Conservation (phyloP, 495 filamentous ascomycete species). For the Talaromyces trachyspermus region DNA sequence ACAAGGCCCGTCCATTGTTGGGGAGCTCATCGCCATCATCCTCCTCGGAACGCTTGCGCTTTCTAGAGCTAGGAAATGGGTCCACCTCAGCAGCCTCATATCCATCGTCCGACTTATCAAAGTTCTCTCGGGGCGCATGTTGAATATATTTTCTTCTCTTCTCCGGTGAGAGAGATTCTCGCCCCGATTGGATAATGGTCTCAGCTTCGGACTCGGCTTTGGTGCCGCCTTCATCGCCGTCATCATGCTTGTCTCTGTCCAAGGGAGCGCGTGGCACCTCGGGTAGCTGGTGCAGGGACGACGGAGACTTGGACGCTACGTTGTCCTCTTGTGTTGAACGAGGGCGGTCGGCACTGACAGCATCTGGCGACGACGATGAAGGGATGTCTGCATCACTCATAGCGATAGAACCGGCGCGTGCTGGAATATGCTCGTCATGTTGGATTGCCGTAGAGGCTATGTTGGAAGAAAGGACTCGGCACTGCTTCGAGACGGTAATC, state of each 20-base stretch:
- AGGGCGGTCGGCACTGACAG: slow-evolving; percentile 21
- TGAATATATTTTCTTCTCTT: slow-evolving; percentile 63
- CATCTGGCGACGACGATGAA: slow-evolving; percentile 34
- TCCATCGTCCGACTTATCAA: slow-evolving; percentile 48
- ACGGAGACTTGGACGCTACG: slow-evolving; percentile 7
- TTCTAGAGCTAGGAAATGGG: slow-evolving; percentile 21
- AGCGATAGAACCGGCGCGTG: slow-evolving; percentile 40
- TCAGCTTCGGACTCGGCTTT: slow-evolving; percentile 69
- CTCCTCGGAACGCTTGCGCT: slow-evolving; percentile 25
- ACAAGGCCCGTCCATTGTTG: slow-evolving; percentile 1
- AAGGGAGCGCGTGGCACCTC: neutral
- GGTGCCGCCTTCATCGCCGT: slow-evolving; percentile 27
- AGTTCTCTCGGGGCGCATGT: slow-evolving; percentile 48
- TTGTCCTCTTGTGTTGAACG: neutral
- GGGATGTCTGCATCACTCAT: slow-evolving; percentile 42
- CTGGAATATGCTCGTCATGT: slow-evolving; percentile 42
- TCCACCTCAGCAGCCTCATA: slow-evolving; percentile 17
- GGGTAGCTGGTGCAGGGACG: slow-evolving; percentile 11
- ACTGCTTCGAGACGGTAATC: neutral
- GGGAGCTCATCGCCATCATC: too few species aligned
- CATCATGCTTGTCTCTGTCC: slow-evolving; percentile 18
- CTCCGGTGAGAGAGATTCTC: slow-evolving; percentile 60
- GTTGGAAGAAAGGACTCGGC: neutral
- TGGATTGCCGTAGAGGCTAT: slow-evolving; percentile 36
- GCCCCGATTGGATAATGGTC: slow-evolving; percentile 69